These are phyloP conservation scores for sweet orange (Citrus sinensis) DNA, from an alignment of 345 rosid species.

Conservation along the genomic window DNA sequence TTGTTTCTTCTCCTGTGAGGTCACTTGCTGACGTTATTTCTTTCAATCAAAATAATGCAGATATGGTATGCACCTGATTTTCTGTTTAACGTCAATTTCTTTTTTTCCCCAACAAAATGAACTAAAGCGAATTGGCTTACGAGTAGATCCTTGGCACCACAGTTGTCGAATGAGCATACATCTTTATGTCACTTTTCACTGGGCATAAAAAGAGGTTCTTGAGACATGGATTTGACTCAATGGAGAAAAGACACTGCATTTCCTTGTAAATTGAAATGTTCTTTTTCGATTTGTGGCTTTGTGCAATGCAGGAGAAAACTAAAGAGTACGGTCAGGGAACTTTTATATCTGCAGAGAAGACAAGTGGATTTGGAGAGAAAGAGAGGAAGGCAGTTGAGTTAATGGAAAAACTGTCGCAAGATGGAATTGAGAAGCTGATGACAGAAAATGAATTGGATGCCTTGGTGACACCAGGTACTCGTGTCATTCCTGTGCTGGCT, in stretches of 20 bases:
- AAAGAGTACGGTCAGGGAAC: slow-evolving; percentile 27
- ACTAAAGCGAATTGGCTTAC: not conserved
- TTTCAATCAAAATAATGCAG: slow-evolving; percentile 32
- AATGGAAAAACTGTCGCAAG: slow-evolving; percentile 5
- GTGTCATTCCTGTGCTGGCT: slow-evolving; percentile 19
- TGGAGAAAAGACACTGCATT: no score
- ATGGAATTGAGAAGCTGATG: slow-evolving; percentile 34
- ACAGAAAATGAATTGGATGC: slow-evolving; percentile 35
- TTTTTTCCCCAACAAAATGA: not conserved
- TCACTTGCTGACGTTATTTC: slow-evolving; percentile 32
- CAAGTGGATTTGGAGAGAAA: slow-evolving; percentile 22
- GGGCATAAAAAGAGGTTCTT: no score
- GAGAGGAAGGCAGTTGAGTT: slow-evolving; percentile 22
- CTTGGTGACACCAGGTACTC: slow-evolving; percentile 14
- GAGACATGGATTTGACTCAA: no score
- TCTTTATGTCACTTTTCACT: no score
- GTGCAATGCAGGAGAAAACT: slow-evolving; percentile 27
- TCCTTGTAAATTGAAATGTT: no score
- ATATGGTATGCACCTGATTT: slow-evolving; percentile 25
- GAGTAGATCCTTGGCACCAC: not conserved
- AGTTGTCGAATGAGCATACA: slow-evolving; percentile 9
- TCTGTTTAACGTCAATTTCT: not conserved
- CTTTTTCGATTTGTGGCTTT: not conserved
- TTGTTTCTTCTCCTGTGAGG: slow-evolving; percentile 32
- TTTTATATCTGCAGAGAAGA: slow-evolving; percentile 27